Base-by-base conservation (phyloP, 257 asterid species). In the Rauvolfia tetraphylla region DNA sequence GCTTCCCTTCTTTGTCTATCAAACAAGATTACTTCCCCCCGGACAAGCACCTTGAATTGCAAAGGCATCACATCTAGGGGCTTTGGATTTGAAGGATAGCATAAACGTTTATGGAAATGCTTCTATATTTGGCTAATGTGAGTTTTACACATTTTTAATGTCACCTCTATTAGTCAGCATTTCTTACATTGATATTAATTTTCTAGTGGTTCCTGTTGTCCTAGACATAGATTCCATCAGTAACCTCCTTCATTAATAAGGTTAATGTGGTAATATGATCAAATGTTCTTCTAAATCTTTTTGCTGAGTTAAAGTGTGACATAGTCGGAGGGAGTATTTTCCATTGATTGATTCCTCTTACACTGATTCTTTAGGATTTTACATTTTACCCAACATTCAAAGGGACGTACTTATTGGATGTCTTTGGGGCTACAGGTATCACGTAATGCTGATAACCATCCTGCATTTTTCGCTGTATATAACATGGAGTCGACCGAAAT, bases 381-480 rank as follows among this genome's bases (percentile, higher is more conserved):
- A 22, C 46, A 65, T 17, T 23, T 69, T 69, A n/a, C 38, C 15
- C 29, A 31, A 15, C 10, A 34, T 71, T 66, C 4, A 77, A 41
- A 62, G n/a, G 59, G 42, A 71, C 75, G 75, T 68, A 80, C 74
- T 79, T 75, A 79, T 83, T 75, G 59, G 72, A 70, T 77, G 51
- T 83, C 77, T 71, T 76, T 74, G 79, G 53, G 81, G 78, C 74
- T 75, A 63, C 86, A 94, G 97, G 93, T 92, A 76, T 89, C 95
- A 29, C 86, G 96, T 79, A 90, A 84, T 83, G 85, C 93, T 7
- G 98, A 94, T 74, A 94, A 76, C 81, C 95, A 94, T 82, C 96
- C 95, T 72, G 96, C 99, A 76, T 95, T 95, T 81, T 90, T 95
- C 86, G 99, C 96, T 86, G 96, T 95, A 81, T 95, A 95, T 84